phyloP scores from a whole-genome alignment of 2,329 filamentous ascomycete genomes.

The Diaporthe sp. region DNA sequence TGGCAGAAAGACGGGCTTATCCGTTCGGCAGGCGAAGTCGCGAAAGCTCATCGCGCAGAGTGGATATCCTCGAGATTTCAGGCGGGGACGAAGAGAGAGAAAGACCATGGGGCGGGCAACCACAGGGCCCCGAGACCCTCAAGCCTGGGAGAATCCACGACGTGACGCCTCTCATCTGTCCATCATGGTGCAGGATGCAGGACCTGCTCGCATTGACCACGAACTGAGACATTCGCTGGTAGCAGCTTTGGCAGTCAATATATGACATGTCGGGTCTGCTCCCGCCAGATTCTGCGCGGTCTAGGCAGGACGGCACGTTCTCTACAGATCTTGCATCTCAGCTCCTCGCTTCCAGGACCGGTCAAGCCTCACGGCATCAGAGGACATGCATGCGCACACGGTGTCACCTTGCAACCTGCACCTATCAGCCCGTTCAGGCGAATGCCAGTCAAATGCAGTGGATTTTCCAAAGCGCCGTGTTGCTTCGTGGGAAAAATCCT shows the following conservation, averaged over 20 bases:
- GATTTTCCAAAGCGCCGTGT: not conserved
- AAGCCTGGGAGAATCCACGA: not conserved
- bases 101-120: not conserved
- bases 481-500: not conserved
- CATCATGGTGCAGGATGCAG: not conserved
- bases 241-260: not conserved
- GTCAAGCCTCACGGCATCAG: constrained; percentile 1
- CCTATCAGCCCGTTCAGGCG: not conserved
- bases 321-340: constrained; percentile 18
- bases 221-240: not conserved
- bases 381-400: not conserved
- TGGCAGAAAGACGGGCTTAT: not conserved
- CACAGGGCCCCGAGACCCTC: not conserved
- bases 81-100: not conserved
- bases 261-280: constrained; percentile 7
- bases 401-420: not conserved
- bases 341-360: constrained; percentile 9
- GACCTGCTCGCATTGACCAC: not conserved
- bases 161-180: not conserved
- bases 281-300: not conserved
- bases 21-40: not conserved
- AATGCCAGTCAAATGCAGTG: not conserved
- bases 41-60: not conserved
- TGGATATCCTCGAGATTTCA: not conserved
- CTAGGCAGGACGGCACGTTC: not conserved